Percentiles rank a stretch among this genome's conserved stretches.
Conservation (phyloP, 176 grass and related monocot genomes). For the Raddia distichophylla region DNA sequence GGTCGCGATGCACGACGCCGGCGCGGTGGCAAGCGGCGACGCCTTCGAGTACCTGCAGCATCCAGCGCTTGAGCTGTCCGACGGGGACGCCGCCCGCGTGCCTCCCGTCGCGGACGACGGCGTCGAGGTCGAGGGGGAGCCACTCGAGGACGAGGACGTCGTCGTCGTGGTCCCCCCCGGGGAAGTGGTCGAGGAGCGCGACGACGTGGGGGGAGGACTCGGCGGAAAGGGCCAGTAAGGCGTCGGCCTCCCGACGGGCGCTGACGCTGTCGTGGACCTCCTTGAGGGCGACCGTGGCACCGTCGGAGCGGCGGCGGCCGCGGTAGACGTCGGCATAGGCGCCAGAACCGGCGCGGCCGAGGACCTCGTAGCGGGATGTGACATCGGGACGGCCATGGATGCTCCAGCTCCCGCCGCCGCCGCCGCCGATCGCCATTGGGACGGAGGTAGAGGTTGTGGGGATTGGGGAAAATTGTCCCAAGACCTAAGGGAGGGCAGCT, state of each 20-base stretch:
- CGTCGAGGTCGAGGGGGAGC: slow-evolving; percentile 64
- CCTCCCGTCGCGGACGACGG: slow-evolving; percentile 59
- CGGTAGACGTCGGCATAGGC: slow-evolving; percentile 96
- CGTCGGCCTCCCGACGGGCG: slow-evolving; percentile 79
- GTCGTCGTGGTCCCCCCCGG: slow-evolving; percentile 70
- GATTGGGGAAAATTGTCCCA: too few relatives aligned
- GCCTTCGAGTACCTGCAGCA: slow-evolving; percentile 82
- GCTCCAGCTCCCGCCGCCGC: slow-evolving; percentile 74
- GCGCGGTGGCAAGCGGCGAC: slow-evolving; percentile 72
- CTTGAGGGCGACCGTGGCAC: slow-evolving; percentile 74
- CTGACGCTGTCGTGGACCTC: slow-evolving; percentile 91
- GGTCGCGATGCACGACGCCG: slow-evolving; percentile 81
- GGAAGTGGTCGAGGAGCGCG: slow-evolving; percentile 80
- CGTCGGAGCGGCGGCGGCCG: slow-evolving; percentile 79
- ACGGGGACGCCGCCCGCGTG: slow-evolving; percentile 37
- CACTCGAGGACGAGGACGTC: slow-evolving; percentile 92
- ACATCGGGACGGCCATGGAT: slow-evolving; percentile 80
- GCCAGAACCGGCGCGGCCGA: slow-evolving; percentile 76
- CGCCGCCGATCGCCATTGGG: slow-evolving; percentile 51
- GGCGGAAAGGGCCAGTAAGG: slow-evolving; percentile 56
- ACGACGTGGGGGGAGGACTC: slow-evolving; percentile 57
- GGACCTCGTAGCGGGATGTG: slow-evolving; percentile 74
- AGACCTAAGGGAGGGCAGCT: too few relatives aligned
- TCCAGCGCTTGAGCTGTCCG: slow-evolving; percentile 76
- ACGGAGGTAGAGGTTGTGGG: background rate